phyloP scores from a whole-genome alignment of 2,329 filamentous ascomycete genomes.

The Cladobotryum protrusum region DNA sequence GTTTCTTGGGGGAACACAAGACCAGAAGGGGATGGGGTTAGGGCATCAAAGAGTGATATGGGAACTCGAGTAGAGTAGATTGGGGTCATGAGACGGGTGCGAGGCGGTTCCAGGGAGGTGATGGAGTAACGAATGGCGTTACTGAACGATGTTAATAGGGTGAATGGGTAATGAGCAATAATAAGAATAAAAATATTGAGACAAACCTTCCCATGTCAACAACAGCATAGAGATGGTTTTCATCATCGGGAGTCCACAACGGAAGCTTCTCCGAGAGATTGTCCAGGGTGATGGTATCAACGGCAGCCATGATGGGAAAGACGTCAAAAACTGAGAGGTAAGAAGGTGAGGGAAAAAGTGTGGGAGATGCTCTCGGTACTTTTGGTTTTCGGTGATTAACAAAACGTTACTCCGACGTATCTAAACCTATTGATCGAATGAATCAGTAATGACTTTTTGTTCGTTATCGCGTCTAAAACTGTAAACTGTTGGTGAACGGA shows the following conservation, averaged over 20 bases:
- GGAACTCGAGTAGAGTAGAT: conserved; percentile 71
- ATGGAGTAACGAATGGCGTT: conserved; percentile 94
- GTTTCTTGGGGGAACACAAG: conserved; percentile 45
- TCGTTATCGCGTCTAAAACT: too few relatives aligned
- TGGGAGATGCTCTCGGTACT: neutral
- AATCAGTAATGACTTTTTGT: too few relatives aligned
- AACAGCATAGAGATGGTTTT: conserved; percentile 48
- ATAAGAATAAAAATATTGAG: neutral
- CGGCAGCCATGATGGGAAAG: conserved; percentile 23
- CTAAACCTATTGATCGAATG: too few relatives aligned
- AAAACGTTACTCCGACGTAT: too few relatives aligned
- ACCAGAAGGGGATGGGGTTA: conserved; percentile 44
- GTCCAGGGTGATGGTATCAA: conserved; percentile 45
- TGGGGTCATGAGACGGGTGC: conserved; percentile 66
- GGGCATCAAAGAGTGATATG: conserved; percentile 83
- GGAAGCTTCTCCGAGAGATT: conserved; percentile 45
- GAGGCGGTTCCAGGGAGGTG: conserved; percentile 67
- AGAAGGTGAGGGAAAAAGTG: neutral
- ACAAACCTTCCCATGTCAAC: conserved; percentile 55
- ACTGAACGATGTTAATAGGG: conserved; percentile 37
- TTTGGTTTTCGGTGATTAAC: too few relatives aligned
- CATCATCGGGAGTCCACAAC: conserved; percentile 39
- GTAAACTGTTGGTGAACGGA: neutral
- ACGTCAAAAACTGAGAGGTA: neutral
- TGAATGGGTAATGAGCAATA: neutral